Conservation (phyloP, 495 filamentous ascomycete species). For the Lasiosphaeriaceae sp. region DNA sequence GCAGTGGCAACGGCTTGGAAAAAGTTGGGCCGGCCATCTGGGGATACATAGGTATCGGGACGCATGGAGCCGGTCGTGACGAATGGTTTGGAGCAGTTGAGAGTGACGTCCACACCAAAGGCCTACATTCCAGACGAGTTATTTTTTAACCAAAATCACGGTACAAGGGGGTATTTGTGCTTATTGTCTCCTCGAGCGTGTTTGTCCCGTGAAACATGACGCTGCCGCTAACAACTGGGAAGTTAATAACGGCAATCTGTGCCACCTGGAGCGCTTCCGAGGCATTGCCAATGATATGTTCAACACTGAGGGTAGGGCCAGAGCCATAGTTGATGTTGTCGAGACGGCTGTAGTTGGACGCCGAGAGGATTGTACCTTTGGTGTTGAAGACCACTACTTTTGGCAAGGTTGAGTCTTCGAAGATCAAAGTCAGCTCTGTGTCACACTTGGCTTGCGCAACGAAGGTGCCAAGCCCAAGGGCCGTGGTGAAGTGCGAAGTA, state of each 20-base stretch:
- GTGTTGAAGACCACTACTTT: slow-evolving; percentile 8
- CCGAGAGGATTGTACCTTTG: slow-evolving; percentile 17
- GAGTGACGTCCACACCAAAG: slow-evolving; percentile 46
- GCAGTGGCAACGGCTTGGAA: slow-evolving; percentile 46
- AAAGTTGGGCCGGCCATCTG: slow-evolving; percentile 47
- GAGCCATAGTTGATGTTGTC: slow-evolving; percentile 21
- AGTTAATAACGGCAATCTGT: slow-evolving; percentile 13
- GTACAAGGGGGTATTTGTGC: not conserved
- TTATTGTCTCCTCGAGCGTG: slow-evolving; percentile 44
- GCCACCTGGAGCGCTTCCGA: slow-evolving; percentile 19
- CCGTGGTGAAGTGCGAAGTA: too few species aligned
- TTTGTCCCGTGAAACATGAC: slow-evolving; percentile 51
- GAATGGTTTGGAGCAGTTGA: slow-evolving; percentile 47
- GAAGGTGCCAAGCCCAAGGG: too few species aligned
- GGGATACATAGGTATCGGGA: slow-evolving; percentile 45
- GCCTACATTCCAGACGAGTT: slow-evolving; percentile 4
- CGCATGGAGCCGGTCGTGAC: slow-evolving; percentile 48
- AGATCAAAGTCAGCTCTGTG: too few species aligned
- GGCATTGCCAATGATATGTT: slow-evolving; percentile 19
- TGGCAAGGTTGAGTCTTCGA: too few species aligned
- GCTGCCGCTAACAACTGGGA: slow-evolving; percentile 29
- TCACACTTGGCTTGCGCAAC: too few species aligned
- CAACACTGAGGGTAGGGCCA: slow-evolving; percentile 10
- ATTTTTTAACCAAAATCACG: not conserved
- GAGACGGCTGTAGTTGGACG: slow-evolving; percentile 20